phyloP scores from a whole-genome alignment of 2,329 filamentous ascomycete genomes.

The Zasmidium cellare region DNA sequence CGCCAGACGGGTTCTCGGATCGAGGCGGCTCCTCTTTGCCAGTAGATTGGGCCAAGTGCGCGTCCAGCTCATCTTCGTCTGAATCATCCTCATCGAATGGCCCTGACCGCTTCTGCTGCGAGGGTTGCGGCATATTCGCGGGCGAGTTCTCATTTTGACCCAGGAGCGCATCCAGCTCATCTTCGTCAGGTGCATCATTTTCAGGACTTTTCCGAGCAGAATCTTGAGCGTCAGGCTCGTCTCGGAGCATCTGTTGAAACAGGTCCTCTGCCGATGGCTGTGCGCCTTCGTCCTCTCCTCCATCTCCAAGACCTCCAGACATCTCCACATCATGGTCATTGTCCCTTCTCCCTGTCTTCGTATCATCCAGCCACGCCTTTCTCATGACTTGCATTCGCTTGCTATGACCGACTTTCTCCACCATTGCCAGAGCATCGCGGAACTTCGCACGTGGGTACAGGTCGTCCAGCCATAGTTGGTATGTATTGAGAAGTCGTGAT shows the following conservation, averaged over 20 bases:
- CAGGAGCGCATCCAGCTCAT: conserved; percentile 27
- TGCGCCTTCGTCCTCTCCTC: not conserved
- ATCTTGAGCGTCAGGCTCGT: conserved; percentile 17
- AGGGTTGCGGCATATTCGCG: not conserved
- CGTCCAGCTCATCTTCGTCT: conserved; percentile 36
- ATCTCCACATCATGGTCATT: conserved; percentile 18
- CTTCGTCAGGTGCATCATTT: conserved; percentile 25
- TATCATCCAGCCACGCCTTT: conserved; percentile 80
- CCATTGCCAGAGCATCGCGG: conserved; percentile 81
- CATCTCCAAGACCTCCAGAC: conserved; percentile 10
- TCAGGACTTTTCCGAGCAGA: conserved; percentile 27
- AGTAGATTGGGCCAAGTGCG: conserved; percentile 20
- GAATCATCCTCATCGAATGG: conserved; percentile 40
- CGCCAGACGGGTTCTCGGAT: not conserved
- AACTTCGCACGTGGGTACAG: conserved; percentile 94
- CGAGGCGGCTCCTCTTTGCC: not conserved
- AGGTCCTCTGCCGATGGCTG: conserved; percentile 5
- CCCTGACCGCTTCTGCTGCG: not conserved
- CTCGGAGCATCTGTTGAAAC: conserved; percentile 5
- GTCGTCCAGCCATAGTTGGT: conserved; percentile 96
- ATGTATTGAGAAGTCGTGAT: conserved; percentile 78
- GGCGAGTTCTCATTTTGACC: conserved; percentile 16
- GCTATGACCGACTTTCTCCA: conserved; percentile 90
- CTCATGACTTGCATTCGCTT: conserved; percentile 73
- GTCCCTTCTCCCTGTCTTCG: conserved; percentile 51